Evolutionary conservation across 371 early-diverging fungal genomes (phyloP), one percentile per base, ranked within the genome.

Genomic region (Blakeslea trispora): DNA sequence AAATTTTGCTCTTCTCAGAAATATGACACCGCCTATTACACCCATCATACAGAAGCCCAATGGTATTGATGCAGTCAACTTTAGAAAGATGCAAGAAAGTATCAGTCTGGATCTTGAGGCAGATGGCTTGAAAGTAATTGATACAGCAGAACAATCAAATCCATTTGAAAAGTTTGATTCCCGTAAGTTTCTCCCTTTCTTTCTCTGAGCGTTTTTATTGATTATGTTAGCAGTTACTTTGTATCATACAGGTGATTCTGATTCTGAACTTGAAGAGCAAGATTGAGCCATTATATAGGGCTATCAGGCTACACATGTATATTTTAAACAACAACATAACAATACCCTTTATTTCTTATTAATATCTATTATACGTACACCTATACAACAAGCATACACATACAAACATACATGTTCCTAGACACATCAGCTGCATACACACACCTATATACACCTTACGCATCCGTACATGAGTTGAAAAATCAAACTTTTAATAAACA

Each of bases 1-100:
- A 32, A 91, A 95, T 47, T 99, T 97, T 93, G 96, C 97, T 1
- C 73, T 96, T 48, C 69, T 98, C 56, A 83, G 96, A 58, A 83
- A 95, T 65, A 67, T 72, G 39, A 80, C 82, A 24, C 94, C 99
- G 18, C 99, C 99, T 3, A 95, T 99, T 61, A 69, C 92, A 41
- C 99, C 99, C 5, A 52, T 58, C 1, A 34, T 69, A 22, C 75
- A 82, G 43, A 78, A 73, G 37, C 69, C 77, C 4, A 83, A 83
- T 56, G 83, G 83, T 15, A 68, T 77, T 21, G 90, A 89, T 60
- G 85, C 90, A 5, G 51, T 82, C 55, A 89, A 89, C 58, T 91
- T 91, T 57, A 67, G 90, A 54, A 75, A 78, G 37, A 82, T 88
- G 69, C 72, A 79, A 49, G 89, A 91, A 54, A 83, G 82, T 45